Evolutionary conservation across 192 early-diverging fungal species (phyloP), one percentile per base, ranked within the genome.

Genomic region (Borealophlyctis nickersoniae): DNA sequence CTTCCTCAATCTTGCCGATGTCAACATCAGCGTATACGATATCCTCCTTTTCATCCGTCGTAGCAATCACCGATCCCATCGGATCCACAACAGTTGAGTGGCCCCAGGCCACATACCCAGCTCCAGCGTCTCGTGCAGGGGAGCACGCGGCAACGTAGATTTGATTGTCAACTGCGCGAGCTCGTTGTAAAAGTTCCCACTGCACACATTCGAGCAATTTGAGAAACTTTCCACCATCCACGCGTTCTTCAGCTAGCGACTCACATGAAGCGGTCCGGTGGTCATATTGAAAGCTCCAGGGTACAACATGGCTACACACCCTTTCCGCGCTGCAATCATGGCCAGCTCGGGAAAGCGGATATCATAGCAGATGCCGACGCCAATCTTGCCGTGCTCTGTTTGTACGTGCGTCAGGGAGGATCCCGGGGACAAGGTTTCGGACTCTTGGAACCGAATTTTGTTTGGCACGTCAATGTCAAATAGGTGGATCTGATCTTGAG

Each of bases 391-490:
- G 72, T 86, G 92, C 24, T 56, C 77, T 56, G 94, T 96, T 9
- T 83, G 72, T 56, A 98, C 77, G 55, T 87, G 80, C 26, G 93
- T 96, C 67, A 93, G 67, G 26, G 76, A 63, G 58, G 78, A 71
- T n/a, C 96, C 96, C 0, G 88, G 69, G 33, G 77, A 80, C 49
- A 98, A 73, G 16, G 88, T 89, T 51, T 93, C 89, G 70, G 88
- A 91, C 72, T 98, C 79, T 61, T 91, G 82, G 74, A 99, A 99
- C 14, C 77, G 78, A 50, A 96, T 96, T 68, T 90, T 89, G 32
- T 91, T 92, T 7, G 94, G 94, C 49, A 99, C 82, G 75, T 96
- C 87, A 62, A 99, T 95, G 71, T 99, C 94, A 74, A 99, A 99
- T 58, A 99, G 77, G 63, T 99, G 95, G 13, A 93, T 81, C 75